A percentile compares a stretch with the other conserved stretches of the same genome.
These are phyloP conservation scores for Hysterium pulicare DNA, from an alignment of 2,329 filamentous ascomycete species.

Conservation along the genomic window DNA sequence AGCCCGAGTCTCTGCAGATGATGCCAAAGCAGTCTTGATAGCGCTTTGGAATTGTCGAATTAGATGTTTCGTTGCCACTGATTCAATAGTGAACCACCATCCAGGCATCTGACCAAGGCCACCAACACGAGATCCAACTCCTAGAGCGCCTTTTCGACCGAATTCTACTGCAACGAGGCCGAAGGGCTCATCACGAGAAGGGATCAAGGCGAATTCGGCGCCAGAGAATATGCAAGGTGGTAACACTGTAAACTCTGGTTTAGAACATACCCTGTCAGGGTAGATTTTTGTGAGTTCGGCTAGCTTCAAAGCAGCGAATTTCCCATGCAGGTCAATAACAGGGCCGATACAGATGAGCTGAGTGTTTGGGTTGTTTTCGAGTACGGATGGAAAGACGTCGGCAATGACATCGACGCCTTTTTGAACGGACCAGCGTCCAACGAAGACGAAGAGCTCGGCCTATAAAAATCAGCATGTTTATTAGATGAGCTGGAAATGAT, in stretches of 20 bases:
- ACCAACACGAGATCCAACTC: constrained; percentile 63
- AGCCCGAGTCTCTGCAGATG: constrained; percentile 54
- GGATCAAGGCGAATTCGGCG: constrained; percentile 66
- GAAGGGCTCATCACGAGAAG: constrained; percentile 66
- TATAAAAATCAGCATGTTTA: constrained; percentile 1
- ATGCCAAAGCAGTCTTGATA: constrained; percentile 59
- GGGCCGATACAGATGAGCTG: constrained; percentile 64
- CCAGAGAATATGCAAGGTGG: constrained; percentile 67
- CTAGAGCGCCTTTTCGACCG: constrained; percentile 64
- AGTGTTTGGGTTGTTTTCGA: constrained; percentile 58
- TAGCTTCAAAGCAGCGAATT: constrained; percentile 64
- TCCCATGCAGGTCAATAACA: constrained; percentile 65
- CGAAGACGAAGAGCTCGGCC: constrained; percentile 64
- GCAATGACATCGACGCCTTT: constrained; percentile 68
- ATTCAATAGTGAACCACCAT: constrained; percentile 69
- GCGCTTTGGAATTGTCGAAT: constrained; percentile 64
- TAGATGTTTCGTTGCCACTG: constrained; percentile 59
- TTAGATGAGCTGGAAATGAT: neutral
- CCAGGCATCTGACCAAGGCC: constrained; percentile 68
- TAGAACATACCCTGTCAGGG: constrained; percentile 63
- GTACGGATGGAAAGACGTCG: constrained; percentile 61
- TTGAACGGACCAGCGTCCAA: constrained; percentile 67
- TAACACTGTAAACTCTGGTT: constrained; percentile 64
- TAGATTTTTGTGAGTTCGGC: constrained; percentile 63
- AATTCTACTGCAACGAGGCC: constrained; percentile 68